These are phyloP conservation scores for Aureobasidium mangrovei DNA, from an alignment of 2,329 filamentous ascomycete genomes.

Conservation along the genomic window DNA sequence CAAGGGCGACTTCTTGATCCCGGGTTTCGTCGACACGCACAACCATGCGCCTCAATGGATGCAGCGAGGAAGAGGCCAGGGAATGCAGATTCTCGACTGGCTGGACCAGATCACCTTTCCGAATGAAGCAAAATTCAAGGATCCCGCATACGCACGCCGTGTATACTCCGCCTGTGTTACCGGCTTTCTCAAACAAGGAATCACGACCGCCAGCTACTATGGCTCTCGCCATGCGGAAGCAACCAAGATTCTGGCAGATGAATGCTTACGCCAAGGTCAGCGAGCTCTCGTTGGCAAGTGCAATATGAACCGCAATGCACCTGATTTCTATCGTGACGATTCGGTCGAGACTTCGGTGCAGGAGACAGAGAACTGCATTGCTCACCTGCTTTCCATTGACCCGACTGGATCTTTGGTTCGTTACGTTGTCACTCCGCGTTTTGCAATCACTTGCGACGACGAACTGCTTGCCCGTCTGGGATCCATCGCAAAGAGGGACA, in stretches of 20 bases:
- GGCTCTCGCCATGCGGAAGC: conserved; percentile 48
- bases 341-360: conserved; percentile 18
- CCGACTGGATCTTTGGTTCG: conserved; percentile 20
- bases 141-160: conserved; percentile 28
- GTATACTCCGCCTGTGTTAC: conserved; percentile 46
- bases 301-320: conserved; percentile 49
- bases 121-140: conserved; percentile 52
- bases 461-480: conserved; percentile 50
- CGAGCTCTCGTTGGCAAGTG: conserved; percentile 54
- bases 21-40: conserved; percentile 58
- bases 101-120: conserved; percentile 56
- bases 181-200: conserved; percentile 52
- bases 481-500: conserved; percentile 40
- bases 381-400: conserved; percentile 19
- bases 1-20: conserved; percentile 44
- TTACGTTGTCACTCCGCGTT: conserved; percentile 36
- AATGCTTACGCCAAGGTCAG: conserved; percentile 46
- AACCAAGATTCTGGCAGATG: conserved; percentile 48
- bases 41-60: conserved; percentile 56
- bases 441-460: conserved; percentile 52
- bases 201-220: conserved; percentile 56
- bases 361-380: conserved; percentile 23
- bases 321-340: conserved; percentile 25
- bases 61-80: conserved; percentile 37
- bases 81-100: conserved; percentile 42